Evolutionary conservation across 139 green algal genomes (phyloP).

Genomic region (Coccomyxa sp.): DNA sequence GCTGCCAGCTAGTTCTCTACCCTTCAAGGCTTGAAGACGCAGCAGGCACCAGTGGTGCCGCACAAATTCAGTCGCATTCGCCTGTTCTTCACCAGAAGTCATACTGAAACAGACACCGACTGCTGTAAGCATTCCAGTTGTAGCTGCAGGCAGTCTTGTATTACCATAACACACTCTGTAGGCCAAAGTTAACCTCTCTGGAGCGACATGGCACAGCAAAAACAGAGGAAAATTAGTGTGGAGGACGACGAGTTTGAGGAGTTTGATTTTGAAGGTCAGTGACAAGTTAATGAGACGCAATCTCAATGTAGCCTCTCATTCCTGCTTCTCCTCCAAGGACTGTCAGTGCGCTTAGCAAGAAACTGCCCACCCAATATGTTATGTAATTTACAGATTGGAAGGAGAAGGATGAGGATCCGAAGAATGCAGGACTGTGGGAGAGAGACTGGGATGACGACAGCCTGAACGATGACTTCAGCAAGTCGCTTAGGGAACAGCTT

Average conservation of each 20-base stretch:
- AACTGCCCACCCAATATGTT: too few relatives aligned
- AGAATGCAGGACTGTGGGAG: not conserved
- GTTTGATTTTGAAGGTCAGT: not conserved
- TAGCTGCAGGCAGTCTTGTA: too few relatives aligned
- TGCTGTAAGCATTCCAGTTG: too few relatives aligned
- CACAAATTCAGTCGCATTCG: too few relatives aligned
- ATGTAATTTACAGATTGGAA: not conserved
- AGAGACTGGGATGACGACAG: not conserved
- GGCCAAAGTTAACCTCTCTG: not conserved
- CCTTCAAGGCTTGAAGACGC: too few relatives aligned
- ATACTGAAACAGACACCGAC: too few relatives aligned
- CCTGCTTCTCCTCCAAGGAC: not conserved
- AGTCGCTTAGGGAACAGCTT: not conserved
- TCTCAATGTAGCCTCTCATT: not conserved
- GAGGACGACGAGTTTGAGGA: not conserved
- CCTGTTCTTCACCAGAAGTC: too few relatives aligned
- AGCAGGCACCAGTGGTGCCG: too few relatives aligned
- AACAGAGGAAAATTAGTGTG: constrained; percentile 24
- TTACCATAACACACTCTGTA: not conserved
- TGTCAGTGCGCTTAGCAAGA: not conserved
- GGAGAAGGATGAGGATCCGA: not conserved
- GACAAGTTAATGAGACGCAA: not conserved
- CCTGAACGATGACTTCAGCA: not conserved
- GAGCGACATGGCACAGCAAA: constrained; percentile 42
- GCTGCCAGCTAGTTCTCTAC: too few relatives aligned